Evolutionary conservation across 768 basidiomycete species (phyloP).

Genomic region (Fomitopsis serialis): DNA sequence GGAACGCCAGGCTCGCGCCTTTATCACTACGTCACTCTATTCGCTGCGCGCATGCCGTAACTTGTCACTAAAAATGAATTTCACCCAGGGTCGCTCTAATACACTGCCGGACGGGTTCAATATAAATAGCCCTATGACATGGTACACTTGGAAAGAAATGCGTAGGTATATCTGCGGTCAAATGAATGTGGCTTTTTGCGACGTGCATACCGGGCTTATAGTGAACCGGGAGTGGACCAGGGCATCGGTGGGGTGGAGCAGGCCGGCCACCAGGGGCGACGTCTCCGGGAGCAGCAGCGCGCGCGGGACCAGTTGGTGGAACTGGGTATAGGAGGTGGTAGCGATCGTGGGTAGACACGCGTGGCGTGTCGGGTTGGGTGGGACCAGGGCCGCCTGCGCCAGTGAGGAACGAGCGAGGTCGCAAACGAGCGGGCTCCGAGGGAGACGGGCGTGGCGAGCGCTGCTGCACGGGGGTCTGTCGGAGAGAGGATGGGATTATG

Average conservation of each 20-base stretch:
- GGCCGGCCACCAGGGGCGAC: background rate
- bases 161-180: background rate
- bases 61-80: too few relatives aligned
- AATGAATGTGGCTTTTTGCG: background rate
- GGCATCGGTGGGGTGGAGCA: background rate
- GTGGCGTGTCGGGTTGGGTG: constrained; percentile 6
- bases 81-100: background rate
- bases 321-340: background rate
- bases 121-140: background rate
- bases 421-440: background rate
- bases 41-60: too few relatives aligned
- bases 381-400: background rate
- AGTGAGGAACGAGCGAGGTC: background rate
- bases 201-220: background rate
- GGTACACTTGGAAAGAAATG: background rate
- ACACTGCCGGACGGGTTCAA: background rate
- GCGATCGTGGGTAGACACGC: constrained; percentile 4
- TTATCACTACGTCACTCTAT: too few relatives aligned
- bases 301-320: background rate
- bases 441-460: background rate
- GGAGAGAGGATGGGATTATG: background rate
- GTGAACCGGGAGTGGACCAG: background rate
- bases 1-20: background rate
- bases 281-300: background rate
- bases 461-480: background rate